phyloP scores from a whole-genome alignment of 2,329 filamentous ascomycete species.

The Phialocephala subalpina region DNA sequence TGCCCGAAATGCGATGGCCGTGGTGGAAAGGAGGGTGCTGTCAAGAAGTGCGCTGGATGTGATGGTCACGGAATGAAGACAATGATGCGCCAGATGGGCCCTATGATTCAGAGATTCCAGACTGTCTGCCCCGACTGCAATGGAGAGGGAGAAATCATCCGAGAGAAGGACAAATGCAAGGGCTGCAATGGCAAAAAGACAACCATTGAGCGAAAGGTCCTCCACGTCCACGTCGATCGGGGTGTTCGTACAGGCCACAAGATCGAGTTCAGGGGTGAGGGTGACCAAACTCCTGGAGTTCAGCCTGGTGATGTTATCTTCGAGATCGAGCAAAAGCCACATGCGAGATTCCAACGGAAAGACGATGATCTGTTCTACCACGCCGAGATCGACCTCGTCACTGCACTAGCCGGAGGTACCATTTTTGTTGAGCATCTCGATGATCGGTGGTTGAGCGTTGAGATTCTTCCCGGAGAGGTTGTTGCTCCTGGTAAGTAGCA shows the following conservation, averaged over 20 bases:
- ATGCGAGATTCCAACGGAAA: constrained; percentile 91
- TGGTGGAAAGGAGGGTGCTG: constrained; percentile 97
- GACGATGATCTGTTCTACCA: constrained; percentile 97
- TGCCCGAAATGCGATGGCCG: constrained; percentile 93
- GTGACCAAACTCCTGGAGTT: constrained; percentile 93
- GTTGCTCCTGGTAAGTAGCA: constrained; percentile 83
- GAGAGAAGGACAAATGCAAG: constrained; percentile 98
- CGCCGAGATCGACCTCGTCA: constrained; percentile 94
- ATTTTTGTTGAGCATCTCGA: constrained; percentile 97
- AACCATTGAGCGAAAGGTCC: constrained; percentile 93
- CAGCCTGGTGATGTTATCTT: constrained; percentile 97
- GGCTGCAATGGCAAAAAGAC: constrained; percentile 98
- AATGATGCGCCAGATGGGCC: constrained; percentile 99
- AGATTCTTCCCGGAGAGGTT: constrained; percentile 92
- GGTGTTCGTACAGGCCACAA: constrained; percentile 94
- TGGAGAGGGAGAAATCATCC: constrained; percentile 95
- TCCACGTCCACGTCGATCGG: constrained; percentile 96
- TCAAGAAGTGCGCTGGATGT: constrained; percentile 90
- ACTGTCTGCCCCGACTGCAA: constrained; percentile 98
- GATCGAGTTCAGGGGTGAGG: constrained; percentile 96
- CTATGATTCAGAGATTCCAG: constrained; percentile 99
- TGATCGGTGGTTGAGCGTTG: constrained; percentile 93
- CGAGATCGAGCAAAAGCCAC: constrained; percentile 99
- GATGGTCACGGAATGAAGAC: constrained; percentile 98
- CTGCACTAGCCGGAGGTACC: constrained; percentile 88